Conservation (phyloP, 1,139 yeast species). For the Diutina ranongensis region DNA sequence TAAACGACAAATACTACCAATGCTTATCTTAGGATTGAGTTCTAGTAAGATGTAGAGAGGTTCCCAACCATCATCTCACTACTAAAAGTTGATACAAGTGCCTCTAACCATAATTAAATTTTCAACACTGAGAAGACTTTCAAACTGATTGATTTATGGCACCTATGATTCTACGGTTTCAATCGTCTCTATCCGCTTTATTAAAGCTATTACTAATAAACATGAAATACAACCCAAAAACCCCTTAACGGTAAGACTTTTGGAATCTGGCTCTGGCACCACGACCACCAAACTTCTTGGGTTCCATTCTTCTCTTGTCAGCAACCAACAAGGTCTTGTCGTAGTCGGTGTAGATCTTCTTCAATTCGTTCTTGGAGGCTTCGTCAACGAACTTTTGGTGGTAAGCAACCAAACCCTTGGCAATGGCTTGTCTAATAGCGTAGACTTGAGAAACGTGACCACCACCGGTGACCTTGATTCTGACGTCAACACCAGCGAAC, state of each 20-base stretch:
- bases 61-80: no score
- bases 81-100: no score
- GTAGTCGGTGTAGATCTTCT: constrained; percentile 94
- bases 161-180: no score
- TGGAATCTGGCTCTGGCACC: constrained; percentile 99
- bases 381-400: constrained; percentile 99
- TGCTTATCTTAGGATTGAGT: no score
- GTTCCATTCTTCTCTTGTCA: constrained; percentile 99
- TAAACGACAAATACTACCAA: no score
- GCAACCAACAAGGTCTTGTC: constrained; percentile 99
- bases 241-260: constrained; percentile 95
- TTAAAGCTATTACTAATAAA: constrained; percentile 6
- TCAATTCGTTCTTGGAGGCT: constrained; percentile 98
- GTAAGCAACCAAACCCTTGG: constrained; percentile 99
- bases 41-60: no score
- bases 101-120: no score
- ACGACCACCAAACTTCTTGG: constrained; percentile 99
- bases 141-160: no score
- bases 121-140: no score
- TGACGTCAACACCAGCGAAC: constrained; percentile 96
- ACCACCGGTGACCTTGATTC: constrained; percentile 99
- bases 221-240: constrained; percentile 4
- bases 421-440: constrained; percentile 99
- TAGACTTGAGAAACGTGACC: constrained; percentile 99
- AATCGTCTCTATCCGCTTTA: constrained; percentile 4